Conservation (phyloP, 2,329 filamentous ascomycete species). For the Lecanicillium sp. region DNA sequence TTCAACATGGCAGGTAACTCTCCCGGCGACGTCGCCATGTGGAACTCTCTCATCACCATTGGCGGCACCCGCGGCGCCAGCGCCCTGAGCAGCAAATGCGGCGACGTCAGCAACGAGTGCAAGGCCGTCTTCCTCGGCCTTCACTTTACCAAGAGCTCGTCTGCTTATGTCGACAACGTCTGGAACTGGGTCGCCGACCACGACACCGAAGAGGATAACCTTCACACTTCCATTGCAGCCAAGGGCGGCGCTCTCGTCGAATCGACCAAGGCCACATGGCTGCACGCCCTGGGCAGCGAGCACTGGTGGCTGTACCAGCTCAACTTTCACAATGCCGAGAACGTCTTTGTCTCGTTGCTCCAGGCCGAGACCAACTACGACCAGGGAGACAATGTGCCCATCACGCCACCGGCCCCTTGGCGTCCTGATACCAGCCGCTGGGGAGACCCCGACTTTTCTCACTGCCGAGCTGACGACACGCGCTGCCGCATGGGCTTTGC, state of each 20-base stretch:
- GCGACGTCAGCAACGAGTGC: conserved; percentile 24
- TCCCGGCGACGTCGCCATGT: conserved; percentile 43
- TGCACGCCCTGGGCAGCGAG: conserved; percentile 38
- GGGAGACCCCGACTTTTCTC: conserved; percentile 34
- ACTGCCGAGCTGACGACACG: conserved; percentile 25
- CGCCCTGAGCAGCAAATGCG: conserved; percentile 29
- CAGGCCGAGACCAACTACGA: conserved; percentile 45
- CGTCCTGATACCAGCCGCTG: conserved; percentile 23
- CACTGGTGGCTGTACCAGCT: conserved; percentile 53
- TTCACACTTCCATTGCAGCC: conserved; percentile 35
- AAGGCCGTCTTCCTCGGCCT: conserved; percentile 40
- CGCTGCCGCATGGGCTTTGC: conserved; percentile 33
- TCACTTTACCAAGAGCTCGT: conserved; percentile 37
- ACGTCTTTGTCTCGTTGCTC: conserved; percentile 41
- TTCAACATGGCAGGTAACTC: conserved; percentile 39
- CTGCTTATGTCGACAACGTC: conserved; percentile 45
- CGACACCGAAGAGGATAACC: conserved; percentile 36
- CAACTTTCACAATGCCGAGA: conserved; percentile 39
- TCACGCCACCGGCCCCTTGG: conserved; percentile 30
- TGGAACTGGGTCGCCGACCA: conserved; percentile 45
- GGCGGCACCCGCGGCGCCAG: conserved; percentile 33
- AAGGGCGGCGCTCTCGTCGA: conserved; percentile 42
- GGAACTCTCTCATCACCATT: conserved; percentile 36
- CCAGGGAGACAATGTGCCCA: conserved; percentile 22
- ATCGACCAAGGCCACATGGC: conserved; percentile 40